A percentile compares a stretch with the other conserved stretches of the same genome.
Conservation (phyloP, 352 stramenopile species). For the Phytophthora pseudosyringae region DNA sequence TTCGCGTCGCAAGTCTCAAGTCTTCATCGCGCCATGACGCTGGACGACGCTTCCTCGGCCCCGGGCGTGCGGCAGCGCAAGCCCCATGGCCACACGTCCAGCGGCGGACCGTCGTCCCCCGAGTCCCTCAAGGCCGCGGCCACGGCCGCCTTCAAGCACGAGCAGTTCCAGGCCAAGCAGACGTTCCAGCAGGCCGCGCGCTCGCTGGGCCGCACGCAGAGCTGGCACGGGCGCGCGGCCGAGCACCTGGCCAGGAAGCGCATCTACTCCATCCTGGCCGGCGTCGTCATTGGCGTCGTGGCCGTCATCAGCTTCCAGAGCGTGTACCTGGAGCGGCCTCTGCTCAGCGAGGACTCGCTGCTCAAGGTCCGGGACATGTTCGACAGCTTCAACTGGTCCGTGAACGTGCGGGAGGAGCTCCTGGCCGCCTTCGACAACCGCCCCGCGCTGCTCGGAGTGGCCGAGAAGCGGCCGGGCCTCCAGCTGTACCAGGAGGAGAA, state of each 20-base stretch:
- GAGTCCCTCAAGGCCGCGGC: conserved; percentile 10
- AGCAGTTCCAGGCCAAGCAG: conserved; percentile 24
- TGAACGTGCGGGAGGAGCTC: conserved; percentile 72
- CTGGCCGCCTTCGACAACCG: conserved; percentile 66
- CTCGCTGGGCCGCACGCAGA: conserved; percentile 50
- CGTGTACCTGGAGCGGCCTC: conserved; percentile 54
- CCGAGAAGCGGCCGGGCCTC: conserved; percentile 54
- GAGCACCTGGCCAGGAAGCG: conserved; percentile 67
- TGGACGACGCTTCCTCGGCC: conserved; percentile 11
- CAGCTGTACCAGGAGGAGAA: conserved; percentile 54
- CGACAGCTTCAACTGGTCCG: conserved; percentile 70
- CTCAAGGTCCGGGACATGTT: conserved; percentile 64
- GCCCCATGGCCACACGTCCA: conserved; percentile 14
- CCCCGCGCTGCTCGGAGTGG: conserved; percentile 43
- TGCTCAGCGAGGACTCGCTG: conserved; percentile 60
- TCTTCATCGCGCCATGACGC: conserved; percentile 16
- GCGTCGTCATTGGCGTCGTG: conserved; percentile 61
- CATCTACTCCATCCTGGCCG: conserved; percentile 73
- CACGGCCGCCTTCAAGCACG: conserved; percentile 11
- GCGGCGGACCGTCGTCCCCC: conserved; percentile 2
- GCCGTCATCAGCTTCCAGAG: conserved; percentile 56
- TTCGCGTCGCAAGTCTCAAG: conserved; percentile 12
- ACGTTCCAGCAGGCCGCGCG: conserved; percentile 28
- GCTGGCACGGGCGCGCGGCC: conserved; percentile 60
- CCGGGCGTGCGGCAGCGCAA: conserved; percentile 40